A percentile compares a stretch with the other conserved stretches of the same genome.
Evolutionary conservation across 345 rosid genomes (phyloP).

Genomic region (Geranium rotundifolium): DNA sequence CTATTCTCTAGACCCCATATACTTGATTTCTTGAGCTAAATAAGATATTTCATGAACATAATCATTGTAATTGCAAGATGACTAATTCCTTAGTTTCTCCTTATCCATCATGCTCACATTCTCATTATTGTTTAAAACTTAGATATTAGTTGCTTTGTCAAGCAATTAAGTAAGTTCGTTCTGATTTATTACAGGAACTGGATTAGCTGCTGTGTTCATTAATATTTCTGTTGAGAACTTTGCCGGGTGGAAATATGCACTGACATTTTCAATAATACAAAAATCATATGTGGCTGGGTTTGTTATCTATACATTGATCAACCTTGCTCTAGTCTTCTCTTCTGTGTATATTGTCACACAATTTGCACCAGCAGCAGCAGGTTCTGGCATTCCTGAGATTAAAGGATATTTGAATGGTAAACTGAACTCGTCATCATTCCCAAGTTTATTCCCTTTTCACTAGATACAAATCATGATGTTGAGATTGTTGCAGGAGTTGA

Average conservation of each 20-base stretch:
- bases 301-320: constrained; percentile 62
- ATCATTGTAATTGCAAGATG: no score
- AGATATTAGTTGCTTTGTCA: no score
- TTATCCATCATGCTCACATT: no score
- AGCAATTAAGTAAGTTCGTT: neutral
- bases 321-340: constrained; percentile 74
- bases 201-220: constrained; percentile 84
- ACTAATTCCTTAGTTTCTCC: no score
- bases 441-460: neutral
- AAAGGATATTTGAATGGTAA: constrained; percentile 96
- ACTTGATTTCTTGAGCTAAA: no score
- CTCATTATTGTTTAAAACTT: no score
- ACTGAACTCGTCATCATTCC: neutral
- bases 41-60: no score
- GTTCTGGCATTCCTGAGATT: constrained; percentile 98
- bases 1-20: no score
- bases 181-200: constrained; percentile 55
- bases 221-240: constrained; percentile 92
- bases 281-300: constrained; percentile 81
- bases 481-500: constrained; percentile 53
- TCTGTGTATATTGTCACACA: constrained; percentile 78
- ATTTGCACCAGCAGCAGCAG: constrained; percentile 98
- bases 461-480: constrained; percentile 5
- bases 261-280: constrained; percentile 73
- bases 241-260: constrained; percentile 83